Percentiles rank a stretch among this genome's conserved stretches.
phyloP scores from a whole-genome alignment of 106 monocot species.

The Platanthera zijinensis region DNA sequence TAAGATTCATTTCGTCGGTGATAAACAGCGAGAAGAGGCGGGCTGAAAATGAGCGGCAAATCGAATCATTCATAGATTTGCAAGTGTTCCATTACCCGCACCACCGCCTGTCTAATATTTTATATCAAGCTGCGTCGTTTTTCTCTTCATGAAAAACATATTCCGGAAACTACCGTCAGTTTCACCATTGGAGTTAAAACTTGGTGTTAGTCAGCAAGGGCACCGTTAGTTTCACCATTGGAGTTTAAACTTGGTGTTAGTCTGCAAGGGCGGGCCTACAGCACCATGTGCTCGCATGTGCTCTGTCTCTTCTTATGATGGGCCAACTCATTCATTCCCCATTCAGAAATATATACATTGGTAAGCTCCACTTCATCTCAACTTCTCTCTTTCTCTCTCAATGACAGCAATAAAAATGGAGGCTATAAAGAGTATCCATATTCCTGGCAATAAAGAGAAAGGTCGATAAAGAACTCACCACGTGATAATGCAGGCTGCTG shows the following conservation, averaged over 20 bases:
- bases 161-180: too few relatives aligned
- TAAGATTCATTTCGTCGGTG: too few relatives aligned
- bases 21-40: too few relatives aligned
- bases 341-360: background rate
- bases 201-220: background rate
- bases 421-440: background rate
- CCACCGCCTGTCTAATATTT: too few relatives aligned
- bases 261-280: conserved; percentile 1
- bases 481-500: background rate
- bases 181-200: background rate
- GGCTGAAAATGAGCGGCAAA: too few relatives aligned
- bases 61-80: too few relatives aligned
- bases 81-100: too few relatives aligned
- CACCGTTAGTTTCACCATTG: too few relatives aligned
- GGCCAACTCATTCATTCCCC: background rate
- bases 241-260: background rate
- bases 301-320: conserved; percentile 32
- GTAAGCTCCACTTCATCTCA: background rate
- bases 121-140: too few relatives aligned
- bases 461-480: background rate
- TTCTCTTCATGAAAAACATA: too few relatives aligned
- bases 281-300: conserved; percentile 74
- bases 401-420: background rate
- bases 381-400: background rate
- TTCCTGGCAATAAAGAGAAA: background rate